Evolutionary conservation across 2,329 filamentous ascomycete genomes (phyloP).

Genomic region (Cylindrodendrum hubeiense): DNA sequence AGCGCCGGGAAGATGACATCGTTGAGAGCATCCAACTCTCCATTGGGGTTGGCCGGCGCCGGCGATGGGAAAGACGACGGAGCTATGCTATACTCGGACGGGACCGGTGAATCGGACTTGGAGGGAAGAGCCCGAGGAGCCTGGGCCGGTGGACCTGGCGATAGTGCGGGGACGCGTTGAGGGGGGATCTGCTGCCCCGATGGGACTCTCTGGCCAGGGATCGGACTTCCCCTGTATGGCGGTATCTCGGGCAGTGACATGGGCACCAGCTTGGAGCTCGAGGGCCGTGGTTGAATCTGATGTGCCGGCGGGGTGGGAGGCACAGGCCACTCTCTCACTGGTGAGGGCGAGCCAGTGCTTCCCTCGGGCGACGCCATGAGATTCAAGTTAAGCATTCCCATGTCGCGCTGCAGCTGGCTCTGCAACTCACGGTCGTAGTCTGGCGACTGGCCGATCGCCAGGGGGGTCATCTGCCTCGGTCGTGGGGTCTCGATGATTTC

Average conservation of each 20-base stretch:
- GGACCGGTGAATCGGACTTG: constrained; percentile 48
- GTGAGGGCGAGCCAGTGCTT: constrained; percentile 25
- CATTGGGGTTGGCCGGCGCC: constrained; percentile 69
- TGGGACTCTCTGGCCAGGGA: constrained; percentile 42
- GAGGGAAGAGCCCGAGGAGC: constrained; percentile 38
- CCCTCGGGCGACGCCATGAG: constrained; percentile 35
- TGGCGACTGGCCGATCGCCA: constrained; percentile 62
- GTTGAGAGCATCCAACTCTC: constrained; percentile 86
- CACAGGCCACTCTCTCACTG: constrained; percentile 27
- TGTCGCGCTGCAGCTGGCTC: constrained; percentile 73
- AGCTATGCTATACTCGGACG: constrained; percentile 48
- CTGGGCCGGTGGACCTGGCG: constrained; percentile 31
- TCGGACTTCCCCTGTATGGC: constrained; percentile 60
- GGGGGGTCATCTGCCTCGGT: constrained; percentile 60
- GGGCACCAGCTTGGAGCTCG: constrained; percentile 53
- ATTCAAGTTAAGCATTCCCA: constrained; percentile 67
- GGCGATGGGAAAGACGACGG: constrained; percentile 68
- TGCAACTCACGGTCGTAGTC: constrained; percentile 73
- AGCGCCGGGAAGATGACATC: constrained; percentile 94
- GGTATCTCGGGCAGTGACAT: constrained; percentile 68
- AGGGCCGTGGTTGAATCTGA: constrained; percentile 50
- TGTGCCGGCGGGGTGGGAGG: constrained; percentile 51
- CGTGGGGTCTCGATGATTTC: constrained; percentile 61
- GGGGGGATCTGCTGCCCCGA: constrained; percentile 45
- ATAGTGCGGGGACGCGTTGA: constrained; percentile 36